Evolutionary conservation across 2,329 filamentous ascomycete species (phyloP).

Genomic region (Trichophyton verrucosum): DNA sequence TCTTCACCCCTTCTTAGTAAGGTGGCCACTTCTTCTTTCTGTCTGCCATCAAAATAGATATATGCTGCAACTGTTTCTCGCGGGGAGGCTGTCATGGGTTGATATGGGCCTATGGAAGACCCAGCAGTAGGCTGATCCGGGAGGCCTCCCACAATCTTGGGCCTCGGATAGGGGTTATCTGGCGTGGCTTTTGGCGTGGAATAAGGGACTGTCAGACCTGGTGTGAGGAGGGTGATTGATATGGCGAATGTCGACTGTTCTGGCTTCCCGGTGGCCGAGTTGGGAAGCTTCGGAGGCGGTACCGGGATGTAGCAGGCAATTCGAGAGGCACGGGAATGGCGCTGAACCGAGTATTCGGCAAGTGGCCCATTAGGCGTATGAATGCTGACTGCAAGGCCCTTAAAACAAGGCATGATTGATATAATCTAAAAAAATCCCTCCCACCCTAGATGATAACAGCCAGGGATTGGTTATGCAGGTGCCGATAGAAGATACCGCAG

Average conservation of each 20-base stretch:
- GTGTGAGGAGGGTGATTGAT: conserved; percentile 87
- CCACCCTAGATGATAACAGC: neutral
- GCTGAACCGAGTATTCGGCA: conserved; percentile 87
- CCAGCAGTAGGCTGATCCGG: conserved; percentile 36
- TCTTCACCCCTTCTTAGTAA: conserved; percentile 84
- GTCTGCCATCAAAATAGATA: conserved; percentile 93
- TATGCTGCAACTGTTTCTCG: conserved; percentile 98
- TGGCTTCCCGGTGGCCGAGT: conserved; percentile 57
- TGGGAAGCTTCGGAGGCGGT: conserved; percentile 67
- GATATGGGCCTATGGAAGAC: conserved; percentile 64
- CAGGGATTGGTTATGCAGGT: neutral
- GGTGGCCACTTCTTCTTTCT: conserved; percentile 94
- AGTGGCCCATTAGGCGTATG: conserved; percentile 71
- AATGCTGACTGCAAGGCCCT: conserved; percentile 96
- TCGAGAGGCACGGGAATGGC: conserved; percentile 76
- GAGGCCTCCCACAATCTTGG: conserved; percentile 65
- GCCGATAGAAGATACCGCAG: neutral
- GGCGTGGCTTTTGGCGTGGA: conserved; percentile 71
- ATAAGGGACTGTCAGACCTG: conserved; percentile 80
- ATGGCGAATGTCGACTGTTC: conserved; percentile 96
- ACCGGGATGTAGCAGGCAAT: conserved; percentile 98
- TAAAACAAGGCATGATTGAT: conserved; percentile 80
- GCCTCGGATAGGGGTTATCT: conserved; percentile 65
- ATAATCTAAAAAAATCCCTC: neutral
- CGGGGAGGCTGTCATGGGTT: conserved; percentile 78